Evolutionary conservation across 2,329 filamentous ascomycete species (phyloP), one percentile per base, ranked within the genome.

Genomic region (Curvularia eragrostidis): DNA sequence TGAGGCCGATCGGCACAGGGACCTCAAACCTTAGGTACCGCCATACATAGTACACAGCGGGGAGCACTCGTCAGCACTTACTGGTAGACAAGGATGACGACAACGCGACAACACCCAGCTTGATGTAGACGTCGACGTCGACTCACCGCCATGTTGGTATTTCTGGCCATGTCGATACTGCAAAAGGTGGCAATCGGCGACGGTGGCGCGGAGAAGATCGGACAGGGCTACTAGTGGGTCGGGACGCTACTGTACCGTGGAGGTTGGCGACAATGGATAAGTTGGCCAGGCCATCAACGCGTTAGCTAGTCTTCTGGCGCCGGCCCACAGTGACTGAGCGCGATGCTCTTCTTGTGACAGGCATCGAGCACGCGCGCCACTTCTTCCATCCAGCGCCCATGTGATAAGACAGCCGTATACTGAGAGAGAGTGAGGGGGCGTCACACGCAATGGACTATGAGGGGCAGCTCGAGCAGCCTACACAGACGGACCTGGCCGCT

Each of bases 401-500:
- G 38, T 49, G 44, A 30, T 19, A 34, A 39, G 41, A 23, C 23
- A 43, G 32, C 23, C 19, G 13, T 32, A 36, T 42, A 23, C 41
- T 39, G 41, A 42, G 21, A 26, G 24, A n/a, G 23, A n/a, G 32
- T 19, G 43, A 34, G 23, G 52, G 43, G 52, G 44, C 43, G 43
- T 36, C 54, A 15, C 10, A 44, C 53, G 36, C 30, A 21, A 57
- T 57, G 54, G 44, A 36, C 19, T 54, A 38, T 12, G 42, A 48
- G 23, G 50, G 54, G 30, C 54, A 54, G 44, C 42, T 44, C 23
- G 32, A 30, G 39, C 51, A 32, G 19, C 39, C 55, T n/a, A 48
- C 44, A 26, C 46, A 23, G 21, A 36, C 52, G 21, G 54, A 54
- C 13, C 50, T 67, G 18, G 46, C 59, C 15, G 39, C 60, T 26